Percentiles rank a stretch among this genome's conserved stretches.
Conservation (phyloP, 768 basidiomycete genomes). For the Hygrocybe punicea region DNA sequence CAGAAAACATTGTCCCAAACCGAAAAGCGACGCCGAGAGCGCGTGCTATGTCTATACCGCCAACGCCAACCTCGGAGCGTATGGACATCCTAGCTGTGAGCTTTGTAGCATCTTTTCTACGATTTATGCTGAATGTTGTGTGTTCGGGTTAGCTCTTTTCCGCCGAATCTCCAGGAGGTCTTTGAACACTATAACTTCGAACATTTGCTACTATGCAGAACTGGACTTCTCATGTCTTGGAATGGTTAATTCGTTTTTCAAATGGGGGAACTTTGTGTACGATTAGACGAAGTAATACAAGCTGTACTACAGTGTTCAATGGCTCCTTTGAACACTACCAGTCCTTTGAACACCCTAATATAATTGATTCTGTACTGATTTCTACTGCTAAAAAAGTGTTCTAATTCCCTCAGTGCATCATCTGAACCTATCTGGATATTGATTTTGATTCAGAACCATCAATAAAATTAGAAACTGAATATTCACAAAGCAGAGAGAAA, state of each 20-base stretch:
- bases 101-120: background rate
- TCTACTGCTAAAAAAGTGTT: too few species aligned
- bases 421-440: too few species aligned
- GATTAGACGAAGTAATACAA: too few species aligned
- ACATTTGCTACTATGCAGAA: background rate
- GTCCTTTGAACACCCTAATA: too few species aligned
- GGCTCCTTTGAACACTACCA: too few species aligned
- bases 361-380: too few species aligned
- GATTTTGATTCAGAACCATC: too few species aligned
- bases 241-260: background rate
- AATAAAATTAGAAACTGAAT: too few species aligned
- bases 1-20: background rate
- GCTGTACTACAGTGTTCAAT: too few species aligned
- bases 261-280: too few species aligned
- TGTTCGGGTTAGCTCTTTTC: slow-evolving; percentile 23
- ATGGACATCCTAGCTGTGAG: slow-evolving; percentile 20
- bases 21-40: slow-evolving; percentile 10
- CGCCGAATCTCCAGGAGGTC: slow-evolving; percentile 21
- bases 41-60: slow-evolving; percentile 23
- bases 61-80: slow-evolving; percentile 20
- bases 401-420: too few species aligned
- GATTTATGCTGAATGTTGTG: background rate
- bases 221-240: background rate
- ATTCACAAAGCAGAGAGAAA: too few species aligned
- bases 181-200: slow-evolving; percentile 3